Evolutionary conservation across 495 filamentous ascomycete genomes (phyloP).

Genomic region (Penicillium lividum): DNA sequence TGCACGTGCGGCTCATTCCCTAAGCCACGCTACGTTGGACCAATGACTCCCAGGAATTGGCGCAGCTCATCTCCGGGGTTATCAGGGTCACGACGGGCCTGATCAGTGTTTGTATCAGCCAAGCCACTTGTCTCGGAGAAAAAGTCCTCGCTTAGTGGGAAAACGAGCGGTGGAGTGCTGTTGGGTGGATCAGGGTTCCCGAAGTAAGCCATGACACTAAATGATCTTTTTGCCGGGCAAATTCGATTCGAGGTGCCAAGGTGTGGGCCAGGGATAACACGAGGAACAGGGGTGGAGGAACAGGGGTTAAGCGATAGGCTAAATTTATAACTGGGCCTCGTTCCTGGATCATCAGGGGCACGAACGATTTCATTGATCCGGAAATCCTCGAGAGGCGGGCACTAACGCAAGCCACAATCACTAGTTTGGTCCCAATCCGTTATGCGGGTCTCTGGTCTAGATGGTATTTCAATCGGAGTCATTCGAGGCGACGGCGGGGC

Average conservation of each 20-base stretch:
- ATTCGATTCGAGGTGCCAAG: background rate
- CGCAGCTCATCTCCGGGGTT: background rate
- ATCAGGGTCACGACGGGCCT: background rate
- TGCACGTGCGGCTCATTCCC: background rate
- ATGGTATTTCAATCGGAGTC: background rate
- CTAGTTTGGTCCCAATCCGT: background rate
- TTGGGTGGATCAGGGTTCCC: background rate
- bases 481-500: background rate
- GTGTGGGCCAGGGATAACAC: background rate
- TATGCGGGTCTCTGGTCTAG: background rate
- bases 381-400: background rate
- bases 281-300: background rate
- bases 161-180: background rate
- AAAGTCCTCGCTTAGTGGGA: background rate
- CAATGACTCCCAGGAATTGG: background rate
- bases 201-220: background rate
- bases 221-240: background rate
- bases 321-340: background rate
- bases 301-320: background rate
- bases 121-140: background rate
- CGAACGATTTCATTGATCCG: background rate
- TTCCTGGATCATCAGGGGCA: background rate
- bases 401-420: constrained; percentile 2
- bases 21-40: background rate
- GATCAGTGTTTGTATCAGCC: background rate